Percentiles rank a stretch among this genome's conserved stretches.
phyloP scores from a whole-genome alignment of 2,329 filamentous ascomycete genomes.

The Pseudocercospora crystallina region DNA sequence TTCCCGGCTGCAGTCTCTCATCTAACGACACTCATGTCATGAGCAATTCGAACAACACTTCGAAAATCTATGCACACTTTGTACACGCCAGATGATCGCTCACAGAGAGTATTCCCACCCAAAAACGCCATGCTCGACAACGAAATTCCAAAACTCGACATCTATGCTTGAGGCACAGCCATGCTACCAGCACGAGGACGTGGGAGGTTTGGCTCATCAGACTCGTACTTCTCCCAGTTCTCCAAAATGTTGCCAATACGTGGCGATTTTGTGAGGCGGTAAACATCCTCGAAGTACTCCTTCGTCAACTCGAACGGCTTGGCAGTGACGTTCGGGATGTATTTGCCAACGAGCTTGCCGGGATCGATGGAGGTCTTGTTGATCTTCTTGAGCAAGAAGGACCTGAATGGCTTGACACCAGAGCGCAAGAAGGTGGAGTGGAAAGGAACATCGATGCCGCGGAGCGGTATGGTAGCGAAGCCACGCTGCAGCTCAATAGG shows the following conservation, averaged over 20 bases:
- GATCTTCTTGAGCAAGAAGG: conserved; percentile 99
- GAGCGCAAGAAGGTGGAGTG: conserved; percentile 97
- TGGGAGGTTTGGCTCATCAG: conserved; percentile 33
- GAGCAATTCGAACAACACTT: no score
- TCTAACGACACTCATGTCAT: no score
- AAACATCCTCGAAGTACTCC: conserved; percentile 99
- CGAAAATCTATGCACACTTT: no score
- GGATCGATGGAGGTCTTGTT: conserved; percentile 99
- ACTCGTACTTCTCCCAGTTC: conserved; percentile 63
- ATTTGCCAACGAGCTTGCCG: conserved; percentile 94
- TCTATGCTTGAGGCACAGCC: conserved; percentile 20
- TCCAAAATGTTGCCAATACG: conserved; percentile 77
- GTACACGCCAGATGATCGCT: no score
- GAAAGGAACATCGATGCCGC: conserved; percentile 98
- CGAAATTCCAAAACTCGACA: neutral
- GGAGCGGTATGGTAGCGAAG: conserved; percentile 93
- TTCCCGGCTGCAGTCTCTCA: no score
- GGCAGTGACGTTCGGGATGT: conserved; percentile 98
- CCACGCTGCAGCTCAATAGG: conserved; percentile 90
- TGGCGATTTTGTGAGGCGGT: conserved; percentile 80
- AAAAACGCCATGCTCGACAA: conserved; percentile 2
- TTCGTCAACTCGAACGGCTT: conserved; percentile 92
- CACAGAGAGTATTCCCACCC: neutral
- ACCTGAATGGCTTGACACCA: conserved; percentile 98
- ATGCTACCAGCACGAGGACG: conserved; percentile 31